phyloP scores from a whole-genome alignment of 495 filamentous ascomycete genomes.

The Mycothermus thermophilus region DNA sequence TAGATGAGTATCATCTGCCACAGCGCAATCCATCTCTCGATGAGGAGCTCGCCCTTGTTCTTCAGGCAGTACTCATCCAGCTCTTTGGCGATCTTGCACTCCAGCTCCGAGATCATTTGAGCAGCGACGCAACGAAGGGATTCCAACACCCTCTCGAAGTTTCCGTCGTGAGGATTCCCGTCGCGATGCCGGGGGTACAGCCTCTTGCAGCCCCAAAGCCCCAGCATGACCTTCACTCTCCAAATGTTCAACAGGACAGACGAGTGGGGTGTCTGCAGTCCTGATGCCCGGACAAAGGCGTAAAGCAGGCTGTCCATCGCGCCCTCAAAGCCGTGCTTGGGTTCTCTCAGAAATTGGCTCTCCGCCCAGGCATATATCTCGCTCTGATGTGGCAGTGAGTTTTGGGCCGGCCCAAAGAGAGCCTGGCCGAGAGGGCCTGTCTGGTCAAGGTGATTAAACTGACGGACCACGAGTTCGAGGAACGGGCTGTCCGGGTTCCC shows the following conservation, averaged over 20 bases:
- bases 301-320: conserved; percentile 11
- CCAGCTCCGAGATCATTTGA: conserved; percentile 11
- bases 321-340: conserved; percentile 4
- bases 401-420: no score
- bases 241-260: conserved; percentile 9
- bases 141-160: conserved; percentile 6
- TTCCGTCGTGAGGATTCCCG: not conserved
- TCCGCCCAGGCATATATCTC: conserved; percentile 5
- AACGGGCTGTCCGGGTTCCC: conserved; percentile 1
- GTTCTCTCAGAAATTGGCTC: conserved; percentile 3
- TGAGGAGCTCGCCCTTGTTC: conserved; percentile 2
- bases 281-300: not conserved
- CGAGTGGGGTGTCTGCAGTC: not conserved
- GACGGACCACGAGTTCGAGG: not conserved
- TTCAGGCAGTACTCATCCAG: conserved; percentile 5
- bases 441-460: conserved; percentile 1
- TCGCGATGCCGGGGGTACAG: not conserved
- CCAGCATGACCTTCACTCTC: conserved; percentile 15
- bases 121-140: conserved; percentile 9
- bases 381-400: no score
- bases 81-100: conserved; percentile 6
- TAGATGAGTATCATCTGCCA: conserved; percentile 19
- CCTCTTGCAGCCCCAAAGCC: conserved; percentile 12
- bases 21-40: conserved; percentile 12
- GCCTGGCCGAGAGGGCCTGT: not conserved